A percentile compares a stretch with the other conserved stretches of the same genome.
Conservation (phyloP, 2,329 filamentous ascomycete species). For the Septoria petroselini region DNA sequence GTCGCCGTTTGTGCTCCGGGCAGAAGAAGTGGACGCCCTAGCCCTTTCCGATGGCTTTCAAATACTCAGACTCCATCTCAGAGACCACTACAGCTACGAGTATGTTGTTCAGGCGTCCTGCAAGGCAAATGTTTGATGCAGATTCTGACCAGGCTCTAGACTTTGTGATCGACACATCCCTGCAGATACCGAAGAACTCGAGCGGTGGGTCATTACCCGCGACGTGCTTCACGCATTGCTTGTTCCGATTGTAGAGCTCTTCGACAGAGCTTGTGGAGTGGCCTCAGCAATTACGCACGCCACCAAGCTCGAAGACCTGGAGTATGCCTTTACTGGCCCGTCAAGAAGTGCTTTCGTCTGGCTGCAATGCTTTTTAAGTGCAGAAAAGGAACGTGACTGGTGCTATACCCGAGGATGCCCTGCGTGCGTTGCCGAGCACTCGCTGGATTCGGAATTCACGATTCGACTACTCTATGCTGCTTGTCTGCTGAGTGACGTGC, state of each 20-base stretch:
- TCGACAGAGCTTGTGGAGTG: slow-evolving; percentile 53
- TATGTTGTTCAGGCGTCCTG: slow-evolving; percentile 22
- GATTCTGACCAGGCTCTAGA: slow-evolving; percentile 42
- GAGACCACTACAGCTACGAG: slow-evolving; percentile 41
- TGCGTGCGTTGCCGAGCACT: slow-evolving; percentile 46
- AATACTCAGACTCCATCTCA: slow-evolving; percentile 44
- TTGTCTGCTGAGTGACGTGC: slow-evolving; percentile 46
- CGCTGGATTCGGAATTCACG: slow-evolving; percentile 48
- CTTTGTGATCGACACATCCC: slow-evolving; percentile 45
- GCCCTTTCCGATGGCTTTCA: slow-evolving; percentile 44
- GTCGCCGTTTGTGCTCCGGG: slow-evolving; percentile 45
- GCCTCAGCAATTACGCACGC: slow-evolving; percentile 51
- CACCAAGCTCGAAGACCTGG: slow-evolving; percentile 51
- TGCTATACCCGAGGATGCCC: slow-evolving; percentile 56
- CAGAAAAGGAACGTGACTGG: slow-evolving; percentile 55
- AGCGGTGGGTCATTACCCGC: slow-evolving; percentile 53
- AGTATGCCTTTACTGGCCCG: slow-evolving; percentile 56
- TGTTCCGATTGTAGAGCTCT: slow-evolving; percentile 57
- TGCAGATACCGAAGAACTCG: slow-evolving; percentile 35
- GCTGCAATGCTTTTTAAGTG: slow-evolving; percentile 55
- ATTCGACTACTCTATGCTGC: slow-evolving; percentile 49
- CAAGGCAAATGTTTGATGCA: too few species aligned
- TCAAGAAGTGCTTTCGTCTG: slow-evolving; percentile 58
- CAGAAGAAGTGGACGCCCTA: slow-evolving; percentile 43
- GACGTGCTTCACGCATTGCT: slow-evolving; percentile 59